Percentiles rank a stretch among this genome's conserved stretches.
Conservation (phyloP, 2,329 filamentous ascomycete species). For the Botrytis pseudocinerea region DNA sequence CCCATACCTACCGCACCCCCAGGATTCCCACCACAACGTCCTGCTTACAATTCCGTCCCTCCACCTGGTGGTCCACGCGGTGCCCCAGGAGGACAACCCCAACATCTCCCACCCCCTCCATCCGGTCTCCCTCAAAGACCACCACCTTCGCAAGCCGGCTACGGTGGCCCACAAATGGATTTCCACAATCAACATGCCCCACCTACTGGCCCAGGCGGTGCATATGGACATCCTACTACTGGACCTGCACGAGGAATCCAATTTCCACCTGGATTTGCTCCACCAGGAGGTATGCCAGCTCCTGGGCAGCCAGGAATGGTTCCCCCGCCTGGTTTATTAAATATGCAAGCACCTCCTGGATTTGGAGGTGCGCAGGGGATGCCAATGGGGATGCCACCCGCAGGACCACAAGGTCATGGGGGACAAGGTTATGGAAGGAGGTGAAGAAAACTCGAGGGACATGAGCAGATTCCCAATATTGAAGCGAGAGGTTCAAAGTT, state of each 20-base stretch:
- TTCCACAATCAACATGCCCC: slow-evolving; percentile 46
- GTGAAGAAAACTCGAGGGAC: not conserved
- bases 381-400: slow-evolving; percentile 37
- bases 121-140: slow-evolving; percentile 62
- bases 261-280: slow-evolving; percentile 48
- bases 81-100: slow-evolving; percentile 45
- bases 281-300: slow-evolving; percentile 9
- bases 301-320: not conserved
- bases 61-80: slow-evolving; percentile 40
- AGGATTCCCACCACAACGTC: slow-evolving; percentile 34
- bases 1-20: slow-evolving; percentile 31
- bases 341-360: slow-evolving; percentile 38
- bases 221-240: slow-evolving; percentile 4
- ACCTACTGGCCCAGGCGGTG: slow-evolving; percentile 43
- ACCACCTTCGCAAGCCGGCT: slow-evolving; percentile 67
- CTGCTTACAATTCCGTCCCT: slow-evolving; percentile 39
- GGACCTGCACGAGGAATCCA: slow-evolving; percentile 3
- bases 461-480: not conserved
- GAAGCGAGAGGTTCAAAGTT: not conserved
- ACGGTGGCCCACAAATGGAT: slow-evolving; percentile 61
- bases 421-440: slow-evolving; percentile 27
- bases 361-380: slow-evolving; percentile 34
- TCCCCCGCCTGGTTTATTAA: slow-evolving; percentile 22
- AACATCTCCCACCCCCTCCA: slow-evolving; percentile 53
- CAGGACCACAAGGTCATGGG: slow-evolving; percentile 30